These are phyloP conservation scores for Schizonepeta tenuifolia DNA, from an alignment of 257 asterid species.

Conservation along the genomic window DNA sequence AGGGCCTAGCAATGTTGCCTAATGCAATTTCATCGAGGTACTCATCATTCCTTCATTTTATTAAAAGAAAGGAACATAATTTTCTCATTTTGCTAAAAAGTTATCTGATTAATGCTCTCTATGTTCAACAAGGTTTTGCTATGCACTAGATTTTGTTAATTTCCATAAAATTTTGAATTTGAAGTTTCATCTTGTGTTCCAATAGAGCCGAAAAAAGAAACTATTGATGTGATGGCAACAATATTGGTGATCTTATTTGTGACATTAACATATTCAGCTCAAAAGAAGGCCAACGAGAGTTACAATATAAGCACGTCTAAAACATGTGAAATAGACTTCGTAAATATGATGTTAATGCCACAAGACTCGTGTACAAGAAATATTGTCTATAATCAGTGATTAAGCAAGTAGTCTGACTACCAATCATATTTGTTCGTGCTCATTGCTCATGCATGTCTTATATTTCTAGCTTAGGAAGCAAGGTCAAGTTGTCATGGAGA, in stretches of 20 bases:
- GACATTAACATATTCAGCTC: neutral
- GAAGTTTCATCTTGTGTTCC: conserved; percentile 15
- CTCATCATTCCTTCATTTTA: conserved; percentile 18
- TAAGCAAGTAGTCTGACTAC: conserved; percentile 28
- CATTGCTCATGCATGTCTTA: conserved; percentile 30
- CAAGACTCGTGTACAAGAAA: neutral
- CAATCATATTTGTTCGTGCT: conserved; percentile 17
- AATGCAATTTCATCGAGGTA: conserved; percentile 83
- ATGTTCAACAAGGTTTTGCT: conserved; percentile 5
- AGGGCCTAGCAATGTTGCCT: conserved; percentile 81
- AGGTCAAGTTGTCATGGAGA: conserved; percentile 88
- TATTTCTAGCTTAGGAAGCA: conserved; percentile 73
- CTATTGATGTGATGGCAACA: too few species aligned
- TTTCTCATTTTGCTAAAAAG: conserved; percentile 11
- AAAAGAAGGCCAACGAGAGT: neutral
- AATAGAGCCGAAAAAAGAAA: neutral
- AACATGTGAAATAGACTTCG: conserved; percentile 7
- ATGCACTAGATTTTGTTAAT: neutral
- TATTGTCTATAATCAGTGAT: neutral
- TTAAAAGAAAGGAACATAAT: neutral
- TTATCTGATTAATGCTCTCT: conserved; percentile 10
- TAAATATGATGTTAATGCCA: conserved; percentile 13
- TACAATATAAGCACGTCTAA: neutral
- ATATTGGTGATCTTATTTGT: neutral
- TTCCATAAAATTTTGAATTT: neutral